Conservation (phyloP, 2,329 filamentous ascomycete genomes). For the Coniochaeta prunicola region DNA sequence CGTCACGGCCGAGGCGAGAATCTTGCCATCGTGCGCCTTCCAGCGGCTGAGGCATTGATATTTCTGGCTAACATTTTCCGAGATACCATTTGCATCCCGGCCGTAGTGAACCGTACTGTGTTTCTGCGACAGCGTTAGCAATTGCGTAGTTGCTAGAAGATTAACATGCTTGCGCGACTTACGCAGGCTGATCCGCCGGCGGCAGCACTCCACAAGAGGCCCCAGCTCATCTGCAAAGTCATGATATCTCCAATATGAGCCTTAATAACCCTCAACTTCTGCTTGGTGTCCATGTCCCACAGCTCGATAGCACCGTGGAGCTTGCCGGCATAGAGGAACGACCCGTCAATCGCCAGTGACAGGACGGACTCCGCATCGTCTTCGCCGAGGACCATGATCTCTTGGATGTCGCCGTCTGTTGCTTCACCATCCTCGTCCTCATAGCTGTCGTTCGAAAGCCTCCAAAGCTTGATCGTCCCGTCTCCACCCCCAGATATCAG, state of each 20-base stretch:
- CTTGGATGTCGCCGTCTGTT: constrained; percentile 54
- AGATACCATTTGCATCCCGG: constrained; percentile 39
- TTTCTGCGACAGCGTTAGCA: constrained; percentile 37
- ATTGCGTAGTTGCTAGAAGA: neutral
- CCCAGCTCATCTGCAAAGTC: constrained; percentile 77
- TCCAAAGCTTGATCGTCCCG: constrained; percentile 93
- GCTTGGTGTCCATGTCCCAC: constrained; percentile 93
- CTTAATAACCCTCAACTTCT: constrained; percentile 81
- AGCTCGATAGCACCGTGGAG: constrained; percentile 84
- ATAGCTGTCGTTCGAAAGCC: constrained; percentile 37
- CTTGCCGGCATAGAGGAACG: constrained; percentile 87
- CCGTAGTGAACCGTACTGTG: constrained; percentile 60
- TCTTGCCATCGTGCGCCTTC: constrained; percentile 73
- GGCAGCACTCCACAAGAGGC: constrained; percentile 80
- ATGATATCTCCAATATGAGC: constrained; percentile 77
- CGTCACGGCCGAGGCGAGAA: constrained; percentile 75
- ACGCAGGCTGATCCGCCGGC: constrained; percentile 82
- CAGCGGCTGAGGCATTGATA: constrained; percentile 25
- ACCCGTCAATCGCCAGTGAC: constrained; percentile 79
- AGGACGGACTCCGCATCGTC: constrained; percentile 61
- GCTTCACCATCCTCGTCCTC: constrained; percentile 40
- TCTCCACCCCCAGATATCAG: constrained; percentile 89
- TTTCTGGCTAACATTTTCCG: constrained; percentile 47
- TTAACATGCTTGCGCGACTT: constrained; percentile 22
- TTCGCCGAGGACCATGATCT: constrained; percentile 58